Percentiles rank a stretch among this genome's conserved stretches.
These are phyloP conservation scores for Vaccinium vitisidaea DNA, from an alignment of 148 eudicot genomes.

Conservation along the genomic window DNA sequence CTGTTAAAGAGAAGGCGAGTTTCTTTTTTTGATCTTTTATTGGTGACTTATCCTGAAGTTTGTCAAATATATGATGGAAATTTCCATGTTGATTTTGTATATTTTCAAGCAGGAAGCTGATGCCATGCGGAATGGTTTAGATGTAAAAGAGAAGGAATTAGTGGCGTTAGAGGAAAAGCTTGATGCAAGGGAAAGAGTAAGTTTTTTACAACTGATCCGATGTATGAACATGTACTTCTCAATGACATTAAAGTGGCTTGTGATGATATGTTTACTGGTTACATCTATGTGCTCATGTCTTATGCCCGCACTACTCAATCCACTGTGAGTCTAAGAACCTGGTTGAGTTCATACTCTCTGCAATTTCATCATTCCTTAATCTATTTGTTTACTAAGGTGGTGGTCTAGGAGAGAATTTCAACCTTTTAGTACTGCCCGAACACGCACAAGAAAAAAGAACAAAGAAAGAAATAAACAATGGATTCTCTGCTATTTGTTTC, in stretches of 20 bases:
- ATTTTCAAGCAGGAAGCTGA: constrained; percentile 62
- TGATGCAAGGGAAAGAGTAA: constrained; percentile 62
- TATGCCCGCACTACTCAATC: not conserved
- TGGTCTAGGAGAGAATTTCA: not conserved
- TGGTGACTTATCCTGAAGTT: not conserved
- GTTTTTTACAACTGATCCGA: constrained; percentile 8
- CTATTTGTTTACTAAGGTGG: not conserved
- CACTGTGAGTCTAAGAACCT: not conserved
- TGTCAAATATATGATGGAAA: not conserved
- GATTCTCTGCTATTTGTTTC: not conserved
- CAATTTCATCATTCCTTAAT: not conserved
- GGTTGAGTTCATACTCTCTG: not conserved
- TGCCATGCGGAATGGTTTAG: constrained; percentile 44
- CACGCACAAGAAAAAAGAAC: not conserved
- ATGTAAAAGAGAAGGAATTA: constrained; percentile 65
- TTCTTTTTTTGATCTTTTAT: not conserved
- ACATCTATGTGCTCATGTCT: not conserved
- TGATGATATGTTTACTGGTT: not conserved
- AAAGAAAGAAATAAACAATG: not conserved
- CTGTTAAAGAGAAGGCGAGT: constrained; percentile 73
- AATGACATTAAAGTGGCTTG: not conserved
- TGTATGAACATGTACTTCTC: not conserved
- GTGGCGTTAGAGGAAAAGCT: constrained; percentile 62
- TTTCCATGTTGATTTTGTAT: not conserved
- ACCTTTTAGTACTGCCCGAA: not conserved